A percentile compares a stretch with the other conserved stretches of the same genome.
These are phyloP conservation scores for Moesziomyces sp. DNA, from an alignment of 1,284 basidiomycete genomes.

Conservation along the genomic window DNA sequence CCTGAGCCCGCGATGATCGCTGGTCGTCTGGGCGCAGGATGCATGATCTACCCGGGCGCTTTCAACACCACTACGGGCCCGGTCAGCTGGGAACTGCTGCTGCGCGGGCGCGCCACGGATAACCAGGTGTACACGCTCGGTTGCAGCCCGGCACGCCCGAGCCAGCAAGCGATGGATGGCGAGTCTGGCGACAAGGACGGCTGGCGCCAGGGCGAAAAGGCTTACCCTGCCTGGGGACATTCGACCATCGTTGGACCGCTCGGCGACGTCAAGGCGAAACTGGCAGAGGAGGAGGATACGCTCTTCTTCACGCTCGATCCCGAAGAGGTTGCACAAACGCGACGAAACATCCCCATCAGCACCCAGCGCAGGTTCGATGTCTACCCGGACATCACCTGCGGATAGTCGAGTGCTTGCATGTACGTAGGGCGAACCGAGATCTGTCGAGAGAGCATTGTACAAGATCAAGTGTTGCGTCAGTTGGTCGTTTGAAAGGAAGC, in stretches of 20 bases:
- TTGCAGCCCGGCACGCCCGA: conserved; percentile 92
- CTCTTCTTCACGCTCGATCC: conserved; percentile 69
- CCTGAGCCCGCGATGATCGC: conserved; percentile 93
- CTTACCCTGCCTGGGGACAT: conserved; percentile 66
- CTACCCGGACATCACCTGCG: conserved; percentile 55
- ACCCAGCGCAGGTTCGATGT: conserved; percentile 62
- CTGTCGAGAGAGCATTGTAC: too few species aligned
- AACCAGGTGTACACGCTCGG: conserved; percentile 95
- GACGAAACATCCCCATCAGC: conserved; percentile 57
- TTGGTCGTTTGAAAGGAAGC: too few species aligned
- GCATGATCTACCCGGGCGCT: conserved; percentile 78
- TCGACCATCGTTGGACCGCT: conserved; percentile 68
- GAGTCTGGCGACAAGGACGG: conserved; percentile 19
- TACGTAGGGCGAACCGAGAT: background rate
- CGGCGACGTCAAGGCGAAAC: conserved; percentile 82
- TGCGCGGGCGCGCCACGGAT: conserved; percentile 87
- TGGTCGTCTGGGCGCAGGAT: conserved; percentile 85
- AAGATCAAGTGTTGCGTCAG: too few species aligned
- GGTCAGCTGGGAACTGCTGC: conserved; percentile 93
- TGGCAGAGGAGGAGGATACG: conserved; percentile 82
- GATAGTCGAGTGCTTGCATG: conserved; percentile 1
- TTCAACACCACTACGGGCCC: conserved; percentile 84
- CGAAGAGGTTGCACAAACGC: conserved; percentile 48
- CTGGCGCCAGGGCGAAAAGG: conserved; percentile 49
- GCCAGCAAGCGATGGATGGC: conserved; percentile 70